Conservation (phyloP, 2,329 filamentous ascomycete species). For the Ceratocystis huliohia region DNA sequence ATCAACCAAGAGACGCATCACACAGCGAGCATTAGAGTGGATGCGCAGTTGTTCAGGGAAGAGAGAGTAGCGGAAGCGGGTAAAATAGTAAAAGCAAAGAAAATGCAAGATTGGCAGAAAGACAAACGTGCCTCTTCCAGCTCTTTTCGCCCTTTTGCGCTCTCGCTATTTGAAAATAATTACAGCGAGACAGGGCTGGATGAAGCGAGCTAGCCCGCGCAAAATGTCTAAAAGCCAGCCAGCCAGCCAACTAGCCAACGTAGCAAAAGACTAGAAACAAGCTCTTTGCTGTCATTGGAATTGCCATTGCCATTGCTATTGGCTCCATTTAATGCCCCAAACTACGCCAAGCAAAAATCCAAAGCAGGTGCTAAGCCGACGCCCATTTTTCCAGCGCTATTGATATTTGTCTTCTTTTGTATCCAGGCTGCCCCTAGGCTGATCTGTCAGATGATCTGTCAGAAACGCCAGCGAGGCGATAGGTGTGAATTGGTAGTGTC, state of each 20-base stretch:
- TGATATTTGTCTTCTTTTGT: not conserved
- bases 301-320: not conserved
- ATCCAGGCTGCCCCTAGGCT: too few species aligned
- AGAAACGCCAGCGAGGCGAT: not conserved
- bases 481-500: too few species aligned
- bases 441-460: not conserved
- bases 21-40: not conserved
- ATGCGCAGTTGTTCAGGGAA: too few species aligned
- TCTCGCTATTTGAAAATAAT: constrained; percentile 13
- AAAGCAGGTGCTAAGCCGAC: not conserved
- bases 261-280: not conserved
- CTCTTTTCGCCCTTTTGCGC: not conserved
- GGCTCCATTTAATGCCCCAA: not conserved
- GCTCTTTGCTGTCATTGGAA: not conserved
- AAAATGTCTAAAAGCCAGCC: not conserved
- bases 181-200: constrained; percentile 12
- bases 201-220: constrained; percentile 5
- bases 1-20: not conserved
- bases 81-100: too few species aligned
- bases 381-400: not conserved
- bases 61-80: too few species aligned
- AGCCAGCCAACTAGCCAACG: too few species aligned
- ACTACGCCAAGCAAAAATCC: not conserved
- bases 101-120: too few species aligned
- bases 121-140: too few species aligned